Evolutionary conservation across 2,329 filamentous ascomycete genomes (phyloP).

Genomic region (Sporothrix sp.): DNA sequence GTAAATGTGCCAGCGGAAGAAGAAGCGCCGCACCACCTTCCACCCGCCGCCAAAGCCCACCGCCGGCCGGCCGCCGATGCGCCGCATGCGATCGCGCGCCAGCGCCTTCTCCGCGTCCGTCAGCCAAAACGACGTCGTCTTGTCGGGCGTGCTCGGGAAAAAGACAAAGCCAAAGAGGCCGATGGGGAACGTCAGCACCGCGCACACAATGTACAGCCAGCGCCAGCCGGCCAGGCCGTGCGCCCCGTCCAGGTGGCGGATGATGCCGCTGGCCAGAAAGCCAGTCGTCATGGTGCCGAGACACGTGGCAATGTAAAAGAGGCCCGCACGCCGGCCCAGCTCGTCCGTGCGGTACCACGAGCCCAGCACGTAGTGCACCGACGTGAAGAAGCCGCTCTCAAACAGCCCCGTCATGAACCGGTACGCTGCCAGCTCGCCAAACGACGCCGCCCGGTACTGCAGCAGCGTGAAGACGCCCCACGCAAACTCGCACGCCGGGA

Average conservation of each 20-base stretch:
- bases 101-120: conserved; percentile 37
- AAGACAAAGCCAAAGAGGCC: conserved; percentile 17
- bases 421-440: conserved; percentile 33
- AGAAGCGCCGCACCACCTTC: conserved; percentile 6
- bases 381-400: conserved; percentile 37
- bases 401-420: conserved; percentile 29
- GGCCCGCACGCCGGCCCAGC: conserved; percentile 50
- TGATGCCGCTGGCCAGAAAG: conserved; percentile 33
- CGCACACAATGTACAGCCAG: conserved; percentile 14
- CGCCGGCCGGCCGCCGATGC: conserved; percentile 25
- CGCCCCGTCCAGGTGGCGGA: conserved; percentile 24
- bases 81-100: conserved; percentile 35
- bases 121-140: conserved; percentile 2
- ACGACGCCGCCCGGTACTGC: background rate
- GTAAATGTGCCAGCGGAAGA: conserved; percentile 24
- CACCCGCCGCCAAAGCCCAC: conserved; percentile 10
- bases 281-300: conserved; percentile 31
- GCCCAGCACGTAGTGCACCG: conserved; percentile 37
- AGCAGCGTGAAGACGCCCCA: conserved; percentile 19
- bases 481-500: conserved; percentile 13
- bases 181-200: conserved; percentile 17
- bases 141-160: conserved; percentile 14
- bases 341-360: conserved; percentile 53
- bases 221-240: conserved; percentile 24
- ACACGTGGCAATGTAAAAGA: conserved; percentile 51